A percentile compares a stretch with the other conserved stretches of the same genome.
phyloP scores from a whole-genome alignment of 2,329 filamentous ascomycete species.

The Cordyceps fumosorosea region DNA sequence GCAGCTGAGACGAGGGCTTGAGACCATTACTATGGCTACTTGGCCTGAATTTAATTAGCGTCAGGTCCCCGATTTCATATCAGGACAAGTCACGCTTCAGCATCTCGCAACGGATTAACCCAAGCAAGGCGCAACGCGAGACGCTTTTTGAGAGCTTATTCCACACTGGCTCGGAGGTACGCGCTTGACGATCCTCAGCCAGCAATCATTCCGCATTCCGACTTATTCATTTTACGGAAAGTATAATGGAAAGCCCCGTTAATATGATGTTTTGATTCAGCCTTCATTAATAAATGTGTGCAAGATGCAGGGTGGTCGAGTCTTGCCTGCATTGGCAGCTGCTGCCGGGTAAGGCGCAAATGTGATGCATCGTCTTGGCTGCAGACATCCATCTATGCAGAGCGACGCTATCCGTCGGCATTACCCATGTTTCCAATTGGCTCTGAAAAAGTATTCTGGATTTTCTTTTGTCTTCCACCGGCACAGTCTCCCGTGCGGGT shows the following conservation, averaged over 20 bases:
- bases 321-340: background rate
- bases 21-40: background rate
- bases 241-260: background rate
- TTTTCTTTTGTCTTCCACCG: background rate
- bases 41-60: background rate
- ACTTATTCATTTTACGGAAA: background rate
- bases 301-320: background rate
- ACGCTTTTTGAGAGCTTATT: background rate
- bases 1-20: constrained; percentile 1
- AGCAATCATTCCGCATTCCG: background rate
- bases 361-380: background rate
- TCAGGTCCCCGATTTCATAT: background rate
- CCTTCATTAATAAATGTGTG: background rate
- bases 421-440: background rate
- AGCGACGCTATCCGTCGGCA: constrained; percentile 1
- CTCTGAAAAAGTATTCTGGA: background rate
- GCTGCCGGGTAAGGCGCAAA: background rate
- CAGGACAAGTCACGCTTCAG: background rate
- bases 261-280: background rate
- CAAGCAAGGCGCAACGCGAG: background rate
- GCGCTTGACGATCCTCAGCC: background rate
- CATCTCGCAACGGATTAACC: background rate
- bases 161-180: background rate
- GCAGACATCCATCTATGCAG: background rate
- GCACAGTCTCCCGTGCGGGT: background rate